phyloP scores from a whole-genome alignment of 2,329 filamentous ascomycete genomes.

The Didymella segeticola region DNA sequence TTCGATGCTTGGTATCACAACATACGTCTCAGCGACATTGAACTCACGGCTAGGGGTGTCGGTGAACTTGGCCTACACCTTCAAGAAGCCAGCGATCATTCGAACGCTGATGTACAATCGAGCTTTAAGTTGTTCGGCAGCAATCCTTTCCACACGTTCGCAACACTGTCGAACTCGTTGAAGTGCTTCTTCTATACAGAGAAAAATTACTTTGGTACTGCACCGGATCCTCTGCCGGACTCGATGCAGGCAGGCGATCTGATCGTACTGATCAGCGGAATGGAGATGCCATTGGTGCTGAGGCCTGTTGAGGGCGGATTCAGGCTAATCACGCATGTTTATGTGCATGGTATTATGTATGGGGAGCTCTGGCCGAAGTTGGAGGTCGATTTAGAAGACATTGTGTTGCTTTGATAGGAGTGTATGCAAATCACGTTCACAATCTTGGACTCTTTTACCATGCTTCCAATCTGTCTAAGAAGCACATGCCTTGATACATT shows the following conservation, averaged over 20 bases:
- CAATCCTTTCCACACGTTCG: not conserved
- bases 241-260: not conserved
- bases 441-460: too few relatives aligned
- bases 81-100: not conserved
- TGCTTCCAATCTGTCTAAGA: too few relatives aligned
- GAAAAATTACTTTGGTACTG: constrained; percentile 1
- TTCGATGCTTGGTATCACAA: constrained; percentile 7
- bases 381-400: not conserved
- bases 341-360: not conserved
- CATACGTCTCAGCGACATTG: not conserved
- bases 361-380: not conserved
- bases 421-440: too few relatives aligned
- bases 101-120: not conserved
- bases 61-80: not conserved
- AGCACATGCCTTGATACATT: too few relatives aligned
- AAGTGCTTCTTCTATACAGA: constrained; percentile 13
- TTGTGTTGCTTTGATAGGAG: not conserved
- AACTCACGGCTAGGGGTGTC: not conserved
- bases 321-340: not conserved
- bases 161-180: not conserved
- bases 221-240: not conserved
- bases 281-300: not conserved
- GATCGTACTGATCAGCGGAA: not conserved
- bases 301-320: not conserved
- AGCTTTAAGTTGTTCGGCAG: not conserved